These are phyloP conservation scores for Lodderomyces theae DNA, from an alignment of 1,139 yeast species.

Conservation along the genomic window DNA sequence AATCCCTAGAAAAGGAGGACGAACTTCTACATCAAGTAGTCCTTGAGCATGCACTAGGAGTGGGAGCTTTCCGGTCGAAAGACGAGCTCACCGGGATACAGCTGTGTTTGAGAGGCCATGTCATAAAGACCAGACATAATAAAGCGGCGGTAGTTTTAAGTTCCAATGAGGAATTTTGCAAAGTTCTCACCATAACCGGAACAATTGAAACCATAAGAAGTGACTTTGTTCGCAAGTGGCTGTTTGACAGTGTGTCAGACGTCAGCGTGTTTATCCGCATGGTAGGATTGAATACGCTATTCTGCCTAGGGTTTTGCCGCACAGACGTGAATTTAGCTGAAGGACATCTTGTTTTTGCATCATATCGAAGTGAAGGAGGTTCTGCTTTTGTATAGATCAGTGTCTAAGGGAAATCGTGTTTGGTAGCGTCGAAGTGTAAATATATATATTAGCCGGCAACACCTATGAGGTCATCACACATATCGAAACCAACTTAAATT, in stretches of 20 bases:
- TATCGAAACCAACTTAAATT: too few species aligned
- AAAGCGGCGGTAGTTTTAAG: slow-evolving; percentile 3
- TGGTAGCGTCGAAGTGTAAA: background rate
- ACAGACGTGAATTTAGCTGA: background rate
- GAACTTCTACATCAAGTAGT: background rate
- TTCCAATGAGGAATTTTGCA: background rate
- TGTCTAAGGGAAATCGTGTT: too few species aligned
- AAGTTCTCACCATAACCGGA: slow-evolving; percentile 1
- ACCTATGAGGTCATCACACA: background rate
- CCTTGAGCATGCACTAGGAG: background rate
- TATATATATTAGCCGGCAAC: background rate
- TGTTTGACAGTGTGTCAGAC: background rate
- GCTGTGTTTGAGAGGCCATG: slow-evolving; percentile 3
- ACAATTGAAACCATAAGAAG: background rate
- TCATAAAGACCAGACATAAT: slow-evolving; percentile 6
- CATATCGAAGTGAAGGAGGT: background rate
- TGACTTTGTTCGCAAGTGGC: slow-evolving; percentile 1
- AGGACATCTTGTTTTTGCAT: background rate
- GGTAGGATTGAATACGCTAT: slow-evolving; percentile 4
- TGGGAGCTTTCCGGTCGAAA: background rate
- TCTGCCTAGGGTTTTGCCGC: background rate
- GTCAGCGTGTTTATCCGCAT: slow-evolving; percentile 2
- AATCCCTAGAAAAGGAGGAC: background rate
- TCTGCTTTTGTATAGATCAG: too few species aligned
- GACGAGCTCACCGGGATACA: background rate